A percentile compares a stretch with the other conserved stretches of the same genome.
Evolutionary conservation across 2,329 filamentous ascomycete genomes (phyloP).

Genomic region (Stachybotrys chlorohalonatus): DNA sequence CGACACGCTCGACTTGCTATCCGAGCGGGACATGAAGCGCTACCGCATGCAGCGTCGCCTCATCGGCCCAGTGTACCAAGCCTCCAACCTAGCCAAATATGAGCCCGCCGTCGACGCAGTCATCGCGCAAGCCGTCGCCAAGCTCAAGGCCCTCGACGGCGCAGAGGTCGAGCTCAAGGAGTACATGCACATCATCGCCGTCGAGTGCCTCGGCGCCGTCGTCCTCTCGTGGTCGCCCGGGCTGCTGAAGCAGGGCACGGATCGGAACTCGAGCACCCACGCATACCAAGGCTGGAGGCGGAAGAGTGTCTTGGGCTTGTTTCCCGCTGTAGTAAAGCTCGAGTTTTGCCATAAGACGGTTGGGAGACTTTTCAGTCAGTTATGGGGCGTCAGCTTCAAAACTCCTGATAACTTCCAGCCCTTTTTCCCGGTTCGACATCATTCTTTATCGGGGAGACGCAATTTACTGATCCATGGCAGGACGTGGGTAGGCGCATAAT

Average conservation of each 20-base stretch:
- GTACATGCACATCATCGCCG: constrained; percentile 48
- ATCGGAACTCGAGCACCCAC: constrained; percentile 37
- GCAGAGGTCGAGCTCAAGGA: constrained; percentile 37
- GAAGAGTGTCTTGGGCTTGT: constrained; percentile 43
- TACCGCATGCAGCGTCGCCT: constrained; percentile 41
- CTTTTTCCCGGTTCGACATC: constrained; percentile 37
- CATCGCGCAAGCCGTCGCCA: constrained; percentile 22
- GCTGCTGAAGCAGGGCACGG: constrained; percentile 31
- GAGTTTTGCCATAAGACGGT: constrained; percentile 26
- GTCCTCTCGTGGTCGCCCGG: constrained; percentile 45
- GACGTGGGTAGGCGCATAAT: constrained; percentile 23
- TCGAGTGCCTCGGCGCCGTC: constrained; percentile 40
- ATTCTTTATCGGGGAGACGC: not conserved
- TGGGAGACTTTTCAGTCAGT: constrained; percentile 28
- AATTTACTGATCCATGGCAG: constrained; percentile 9
- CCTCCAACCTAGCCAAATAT: constrained; percentile 30
- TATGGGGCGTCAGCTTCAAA: constrained; percentile 37
- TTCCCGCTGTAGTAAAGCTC: constrained; percentile 30
- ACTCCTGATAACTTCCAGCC: constrained; percentile 33
- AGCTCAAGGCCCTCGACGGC: constrained; percentile 26
- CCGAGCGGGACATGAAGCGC: constrained; percentile 34
- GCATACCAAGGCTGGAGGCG: constrained; percentile 42
- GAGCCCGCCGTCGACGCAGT: constrained; percentile 32
- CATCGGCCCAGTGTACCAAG: constrained; percentile 38
- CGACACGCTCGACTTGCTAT: constrained; percentile 41